These are phyloP conservation scores for Diplodia mutila DNA, from an alignment of 2,329 filamentous ascomycete species.

Conservation along the genomic window DNA sequence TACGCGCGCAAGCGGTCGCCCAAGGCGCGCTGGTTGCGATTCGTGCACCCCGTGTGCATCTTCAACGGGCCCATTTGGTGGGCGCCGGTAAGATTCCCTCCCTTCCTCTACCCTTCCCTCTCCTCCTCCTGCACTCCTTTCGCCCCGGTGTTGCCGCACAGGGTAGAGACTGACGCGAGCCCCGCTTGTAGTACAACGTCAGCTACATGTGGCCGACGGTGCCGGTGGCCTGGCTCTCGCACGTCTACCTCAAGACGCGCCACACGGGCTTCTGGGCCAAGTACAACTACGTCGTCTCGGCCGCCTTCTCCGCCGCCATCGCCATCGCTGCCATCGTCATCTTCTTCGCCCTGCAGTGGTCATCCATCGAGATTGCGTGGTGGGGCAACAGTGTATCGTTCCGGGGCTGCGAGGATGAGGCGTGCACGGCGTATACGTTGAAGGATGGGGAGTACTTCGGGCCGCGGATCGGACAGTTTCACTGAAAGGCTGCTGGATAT, in stretches of 20 bases:
- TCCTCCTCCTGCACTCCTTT: no score
- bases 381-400: conserved; percentile 61
- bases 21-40: conserved; percentile 58
- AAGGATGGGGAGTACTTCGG: conserved; percentile 38
- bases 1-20: conserved; percentile 55
- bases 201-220: conserved; percentile 54
- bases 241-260: conserved; percentile 56
- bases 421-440: conserved; percentile 46
- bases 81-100: conserved; percentile 14
- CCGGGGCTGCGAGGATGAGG: conserved; percentile 49
- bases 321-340: conserved; percentile 69
- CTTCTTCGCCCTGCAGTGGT: conserved; percentile 69
- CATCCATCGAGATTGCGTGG: conserved; percentile 58
- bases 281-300: conserved; percentile 77
- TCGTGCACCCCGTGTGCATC: conserved; percentile 26
- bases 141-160: no score
- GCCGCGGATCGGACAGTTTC: conserved; percentile 44
- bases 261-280: conserved; percentile 57
- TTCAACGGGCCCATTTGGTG: conserved; percentile 26
- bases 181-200: conserved; percentile 58
- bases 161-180: no score
- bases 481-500: background rate
- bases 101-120: no score
- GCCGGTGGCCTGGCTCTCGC: conserved; percentile 55
- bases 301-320: conserved; percentile 70